These are phyloP conservation scores for Solanum piurae DNA, from an alignment of 257 asterid genomes.

Conservation along the genomic window DNA sequence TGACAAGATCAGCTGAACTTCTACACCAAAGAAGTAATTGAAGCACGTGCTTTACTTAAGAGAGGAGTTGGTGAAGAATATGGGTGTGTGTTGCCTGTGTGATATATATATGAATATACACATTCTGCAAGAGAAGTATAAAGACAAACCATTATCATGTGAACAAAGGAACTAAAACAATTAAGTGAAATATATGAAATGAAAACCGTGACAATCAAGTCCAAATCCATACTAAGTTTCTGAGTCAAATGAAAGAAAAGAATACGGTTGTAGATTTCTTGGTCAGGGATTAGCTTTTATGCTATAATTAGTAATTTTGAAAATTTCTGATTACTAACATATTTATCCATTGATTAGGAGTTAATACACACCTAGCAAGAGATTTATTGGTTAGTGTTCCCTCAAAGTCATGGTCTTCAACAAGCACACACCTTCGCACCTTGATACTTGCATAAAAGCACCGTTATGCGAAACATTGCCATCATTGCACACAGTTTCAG, in stretches of 20 bases:
- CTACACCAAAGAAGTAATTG: neutral
- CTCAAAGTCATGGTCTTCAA: neutral
- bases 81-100: neutral
- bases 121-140: neutral
- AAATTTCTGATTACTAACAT: neutral
- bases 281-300: neutral
- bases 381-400: neutral
- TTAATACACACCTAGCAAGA: neutral
- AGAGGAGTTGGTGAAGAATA: neutral
- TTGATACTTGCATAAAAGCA: neutral
- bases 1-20: neutral
- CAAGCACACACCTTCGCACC: neutral
- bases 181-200: neutral
- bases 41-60: neutral
- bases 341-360: neutral
- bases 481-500: neutral
- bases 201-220: neutral
- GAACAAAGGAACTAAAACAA: neutral
- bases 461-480: neutral
- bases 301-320: neutral
- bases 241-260: neutral
- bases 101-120: neutral
- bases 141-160: neutral
- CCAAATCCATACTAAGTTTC: neutral
- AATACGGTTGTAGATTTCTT: neutral